phyloP scores from a whole-genome alignment of 2,329 filamentous ascomycete genomes.

The Pyrenophora teres region DNA sequence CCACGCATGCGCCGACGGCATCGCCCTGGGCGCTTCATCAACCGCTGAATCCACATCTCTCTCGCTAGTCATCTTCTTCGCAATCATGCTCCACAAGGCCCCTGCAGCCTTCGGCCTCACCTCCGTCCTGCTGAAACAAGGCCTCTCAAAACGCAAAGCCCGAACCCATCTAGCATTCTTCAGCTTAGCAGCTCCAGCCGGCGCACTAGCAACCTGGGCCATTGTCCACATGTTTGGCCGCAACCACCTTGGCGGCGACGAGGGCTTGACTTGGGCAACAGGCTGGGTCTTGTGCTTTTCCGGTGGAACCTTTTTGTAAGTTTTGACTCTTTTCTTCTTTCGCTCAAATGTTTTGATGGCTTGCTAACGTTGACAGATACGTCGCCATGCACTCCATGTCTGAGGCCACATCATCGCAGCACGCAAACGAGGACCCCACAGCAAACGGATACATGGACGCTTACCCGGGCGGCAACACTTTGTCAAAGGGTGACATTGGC shows the following conservation, averaged over 20 bases:
- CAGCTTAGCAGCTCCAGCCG: slow-evolving; percentile 85
- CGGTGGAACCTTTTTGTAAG: slow-evolving; percentile 92
- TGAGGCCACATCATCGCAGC: slow-evolving; percentile 60
- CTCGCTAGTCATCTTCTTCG: slow-evolving; percentile 89
- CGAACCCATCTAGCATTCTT: slow-evolving; percentile 87
- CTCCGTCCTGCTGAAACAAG: slow-evolving; percentile 86
- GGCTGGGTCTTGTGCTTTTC: slow-evolving; percentile 94
- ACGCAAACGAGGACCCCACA: slow-evolving; percentile 41
- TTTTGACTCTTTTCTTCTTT: slow-evolving; percentile 28
- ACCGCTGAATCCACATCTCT: slow-evolving; percentile 64
- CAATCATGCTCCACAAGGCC: slow-evolving; percentile 97
- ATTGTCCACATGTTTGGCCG: slow-evolving; percentile 75
- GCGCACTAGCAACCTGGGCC: slow-evolving; percentile 82
- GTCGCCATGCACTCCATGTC: slow-evolving; percentile 99
- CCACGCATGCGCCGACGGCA: slow-evolving; percentile 91
- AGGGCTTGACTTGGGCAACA: slow-evolving; percentile 80
- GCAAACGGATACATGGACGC: slow-evolving; percentile 58
- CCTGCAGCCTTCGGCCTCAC: slow-evolving; percentile 95
- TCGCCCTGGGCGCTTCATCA: slow-evolving; percentile 88
- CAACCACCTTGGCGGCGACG: slow-evolving; percentile 60
- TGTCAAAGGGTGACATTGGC: slow-evolving; percentile 60
- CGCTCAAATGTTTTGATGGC: not conserved
- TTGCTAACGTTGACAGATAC: slow-evolving; percentile 62
- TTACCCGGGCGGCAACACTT: slow-evolving; percentile 58
- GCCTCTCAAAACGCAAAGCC: slow-evolving; percentile 82